Conservation (phyloP, 2,329 filamentous ascomycete species). For the Ophiosphaerella herpotricha region DNA sequence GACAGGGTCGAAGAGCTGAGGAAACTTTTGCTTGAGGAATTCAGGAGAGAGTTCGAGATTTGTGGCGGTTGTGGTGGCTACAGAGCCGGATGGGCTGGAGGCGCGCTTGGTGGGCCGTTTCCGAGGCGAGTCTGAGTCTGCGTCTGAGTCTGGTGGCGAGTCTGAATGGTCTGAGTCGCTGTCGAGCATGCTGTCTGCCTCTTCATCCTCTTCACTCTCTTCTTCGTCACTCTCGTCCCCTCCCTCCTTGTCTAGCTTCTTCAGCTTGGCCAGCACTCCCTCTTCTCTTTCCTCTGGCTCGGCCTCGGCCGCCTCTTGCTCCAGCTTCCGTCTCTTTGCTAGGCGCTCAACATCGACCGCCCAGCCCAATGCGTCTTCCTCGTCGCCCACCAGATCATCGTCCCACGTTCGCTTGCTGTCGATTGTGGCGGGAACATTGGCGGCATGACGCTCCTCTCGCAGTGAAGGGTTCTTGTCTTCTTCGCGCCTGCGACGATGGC, state of each 20-base stretch:
- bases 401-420: conserved; percentile 74
- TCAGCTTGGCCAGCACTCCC: conserved; percentile 38
- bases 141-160: conserved; percentile 50
- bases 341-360: conserved; percentile 52
- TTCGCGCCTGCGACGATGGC: conserved; percentile 79
- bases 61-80: conserved; percentile 58
- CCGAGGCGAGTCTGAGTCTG: conserved; percentile 48
- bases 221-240: conserved; percentile 21
- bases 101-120: conserved; percentile 54
- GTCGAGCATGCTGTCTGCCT: conserved; percentile 74
- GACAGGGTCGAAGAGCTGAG: conserved; percentile 62
- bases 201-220: conserved; percentile 19
- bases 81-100: conserved; percentile 53
- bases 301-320: conserved; percentile 41
- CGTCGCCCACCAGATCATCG: conserved; percentile 58
- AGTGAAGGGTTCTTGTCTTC: conserved; percentile 83
- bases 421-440: conserved; percentile 68
- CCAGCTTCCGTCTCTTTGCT: conserved; percentile 51
- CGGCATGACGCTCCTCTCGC: conserved; percentile 71
- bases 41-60: conserved; percentile 66
- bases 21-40: conserved; percentile 64
- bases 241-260: conserved; percentile 33
- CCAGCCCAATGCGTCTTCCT: conserved; percentile 50
- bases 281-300: conserved; percentile 35
- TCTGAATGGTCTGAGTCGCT: conserved; percentile 54